Conservation (phyloP, 2,329 filamentous ascomycete species). For the Fusarium sp. region DNA sequence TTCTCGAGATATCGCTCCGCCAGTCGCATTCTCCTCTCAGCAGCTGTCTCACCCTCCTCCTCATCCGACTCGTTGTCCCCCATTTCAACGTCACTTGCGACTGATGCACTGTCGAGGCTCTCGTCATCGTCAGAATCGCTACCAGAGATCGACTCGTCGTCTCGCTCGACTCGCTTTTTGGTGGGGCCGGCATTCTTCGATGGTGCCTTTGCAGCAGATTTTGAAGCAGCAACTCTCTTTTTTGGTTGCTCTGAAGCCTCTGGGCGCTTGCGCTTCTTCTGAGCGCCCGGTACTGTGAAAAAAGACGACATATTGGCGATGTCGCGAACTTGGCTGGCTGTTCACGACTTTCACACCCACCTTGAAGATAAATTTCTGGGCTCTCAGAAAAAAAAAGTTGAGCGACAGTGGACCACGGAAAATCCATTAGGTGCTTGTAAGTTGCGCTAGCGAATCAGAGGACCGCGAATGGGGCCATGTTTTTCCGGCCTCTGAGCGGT, state of each 20-base stretch:
- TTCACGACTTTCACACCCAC: conserved; percentile 47
- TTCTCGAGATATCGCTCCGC: conserved; percentile 95
- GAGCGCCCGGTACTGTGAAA: conserved; percentile 87
- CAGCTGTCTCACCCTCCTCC: conserved; percentile 88
- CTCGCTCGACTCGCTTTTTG: conserved; percentile 63
- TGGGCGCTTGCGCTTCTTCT: conserved; percentile 88
- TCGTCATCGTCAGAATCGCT: conserved; percentile 80
- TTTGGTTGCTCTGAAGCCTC: conserved; percentile 66
- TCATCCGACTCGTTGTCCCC: conserved; percentile 69
- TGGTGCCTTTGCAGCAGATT: conserved; percentile 56
- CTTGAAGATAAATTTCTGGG: conserved; percentile 48
- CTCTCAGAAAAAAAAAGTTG: conserved; percentile 57
- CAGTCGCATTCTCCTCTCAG: conserved; percentile 85
- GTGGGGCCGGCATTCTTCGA: conserved; percentile 55
- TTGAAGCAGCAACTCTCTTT: conserved; percentile 67
- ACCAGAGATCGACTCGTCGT: conserved; percentile 83
- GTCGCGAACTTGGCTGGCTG: conserved; percentile 44
- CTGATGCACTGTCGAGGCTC: conserved; percentile 54
- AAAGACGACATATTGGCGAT: conserved; percentile 84
- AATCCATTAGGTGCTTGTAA: conserved; percentile 16
- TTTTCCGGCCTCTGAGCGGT: conserved; percentile 53
- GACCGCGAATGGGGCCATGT: conserved; percentile 42
- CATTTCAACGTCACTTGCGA: conserved; percentile 62
- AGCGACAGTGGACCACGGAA: conserved; percentile 45
- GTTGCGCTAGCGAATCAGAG: conserved; percentile 43